Evolutionary conservation across 768 basidiomycete genomes (phyloP).

Genomic region (Boletus vermiculosoides): DNA sequence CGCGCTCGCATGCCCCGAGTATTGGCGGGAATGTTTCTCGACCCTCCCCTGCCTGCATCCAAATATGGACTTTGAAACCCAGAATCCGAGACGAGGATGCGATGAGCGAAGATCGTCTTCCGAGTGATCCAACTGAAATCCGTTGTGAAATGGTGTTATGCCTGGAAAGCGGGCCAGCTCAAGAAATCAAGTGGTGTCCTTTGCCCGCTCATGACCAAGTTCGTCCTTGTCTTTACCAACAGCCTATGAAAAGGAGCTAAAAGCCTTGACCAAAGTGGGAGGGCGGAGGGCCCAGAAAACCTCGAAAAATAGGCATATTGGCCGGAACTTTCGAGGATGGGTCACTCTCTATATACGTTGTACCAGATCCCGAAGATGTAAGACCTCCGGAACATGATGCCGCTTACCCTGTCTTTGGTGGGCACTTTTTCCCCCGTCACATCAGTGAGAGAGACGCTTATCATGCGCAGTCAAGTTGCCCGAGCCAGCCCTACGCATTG

Average conservation of each 20-base stretch:
- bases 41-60: slow-evolving; percentile 67
- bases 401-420: slow-evolving; percentile 49
- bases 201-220: slow-evolving; percentile 72
- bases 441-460: not conserved
- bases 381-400: slow-evolving; percentile 27
- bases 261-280: slow-evolving; percentile 16
- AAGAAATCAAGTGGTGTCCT: slow-evolving; percentile 92
- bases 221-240: slow-evolving; percentile 16
- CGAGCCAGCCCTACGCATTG: slow-evolving; percentile 68
- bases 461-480: slow-evolving; percentile 49
- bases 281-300: slow-evolving; percentile 18
- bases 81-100: slow-evolving; percentile 5
- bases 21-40: slow-evolving; percentile 59
- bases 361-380: slow-evolving; percentile 74
- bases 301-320: slow-evolving; percentile 74
- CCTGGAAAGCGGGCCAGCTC: slow-evolving; percentile 74
- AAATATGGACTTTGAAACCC: slow-evolving; percentile 73
- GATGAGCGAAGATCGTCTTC: slow-evolving; percentile 27
- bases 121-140: slow-evolving; percentile 37
- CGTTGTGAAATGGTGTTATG: slow-evolving; percentile 85
- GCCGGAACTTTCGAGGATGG: slow-evolving; percentile 89
- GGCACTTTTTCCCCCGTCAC: slow-evolving; percentile 14
- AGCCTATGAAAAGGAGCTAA: not conserved
- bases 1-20: slow-evolving; percentile 58
- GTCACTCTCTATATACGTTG: slow-evolving; percentile 68